Conservation (phyloP, 2,329 filamentous ascomycete species). For the Cephalotrichum gorgonifer region DNA sequence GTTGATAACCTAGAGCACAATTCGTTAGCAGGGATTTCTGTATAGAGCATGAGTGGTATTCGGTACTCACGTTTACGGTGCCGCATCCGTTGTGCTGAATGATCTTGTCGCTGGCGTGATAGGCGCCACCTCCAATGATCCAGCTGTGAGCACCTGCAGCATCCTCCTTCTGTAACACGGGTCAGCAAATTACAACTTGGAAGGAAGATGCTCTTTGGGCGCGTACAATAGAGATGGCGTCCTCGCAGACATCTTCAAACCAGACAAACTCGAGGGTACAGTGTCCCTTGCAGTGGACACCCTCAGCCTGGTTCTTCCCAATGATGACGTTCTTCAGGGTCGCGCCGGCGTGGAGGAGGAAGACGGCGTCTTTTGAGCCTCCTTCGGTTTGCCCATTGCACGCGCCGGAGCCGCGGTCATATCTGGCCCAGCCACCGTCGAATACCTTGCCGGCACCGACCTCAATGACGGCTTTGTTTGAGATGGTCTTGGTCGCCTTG, state of each 20-base stretch:
- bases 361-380: slow-evolving; percentile 30
- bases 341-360: slow-evolving; percentile 28
- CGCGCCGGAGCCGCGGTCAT: slow-evolving; percentile 22
- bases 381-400: slow-evolving; percentile 17
- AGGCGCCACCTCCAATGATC: slow-evolving; percentile 35
- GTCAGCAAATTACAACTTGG: neutral
- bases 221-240: slow-evolving; percentile 25
- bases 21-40: neutral
- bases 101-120: slow-evolving; percentile 33
- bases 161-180: slow-evolving; percentile 6
- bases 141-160: slow-evolving; percentile 16
- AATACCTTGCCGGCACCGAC: slow-evolving; percentile 17
- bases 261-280: slow-evolving; percentile 33
- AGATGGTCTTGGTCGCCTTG: slow-evolving; percentile 13
- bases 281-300: slow-evolving; percentile 32
- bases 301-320: slow-evolving; percentile 31
- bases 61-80: slow-evolving; percentile 17
- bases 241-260: slow-evolving; percentile 37
- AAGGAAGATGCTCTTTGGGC: neutral
- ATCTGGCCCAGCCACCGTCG: slow-evolving; percentile 22
- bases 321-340: slow-evolving; percentile 36
- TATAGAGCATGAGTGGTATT: neutral
- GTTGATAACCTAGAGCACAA: slow-evolving; percentile 21
- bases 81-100: slow-evolving; percentile 36
- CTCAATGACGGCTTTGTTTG: slow-evolving; percentile 21